These are phyloP conservation scores for Eutypella sp. DNA, from an alignment of 2,329 filamentous ascomycete genomes.

Conservation along the genomic window DNA sequence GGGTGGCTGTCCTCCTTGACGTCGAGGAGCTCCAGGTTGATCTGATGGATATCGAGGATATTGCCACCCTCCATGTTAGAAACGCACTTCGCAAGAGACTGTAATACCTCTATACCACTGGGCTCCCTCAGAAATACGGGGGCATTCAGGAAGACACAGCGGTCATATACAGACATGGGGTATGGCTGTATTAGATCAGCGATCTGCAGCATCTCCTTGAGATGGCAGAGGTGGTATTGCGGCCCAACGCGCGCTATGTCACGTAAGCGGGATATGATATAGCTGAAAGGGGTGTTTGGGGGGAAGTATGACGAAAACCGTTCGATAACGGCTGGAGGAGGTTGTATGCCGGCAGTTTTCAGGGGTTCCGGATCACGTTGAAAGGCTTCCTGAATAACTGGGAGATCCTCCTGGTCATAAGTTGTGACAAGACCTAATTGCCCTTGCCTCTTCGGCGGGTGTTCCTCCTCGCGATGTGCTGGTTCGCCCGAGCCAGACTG, in stretches of 20 bases:
- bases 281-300: slow-evolving; percentile 72
- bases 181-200: slow-evolving; percentile 72
- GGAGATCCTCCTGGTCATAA: slow-evolving; percentile 65
- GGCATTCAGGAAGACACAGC: slow-evolving; percentile 68
- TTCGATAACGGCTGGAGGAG: slow-evolving; percentile 66
- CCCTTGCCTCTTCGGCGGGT: slow-evolving; percentile 6
- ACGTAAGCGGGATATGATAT: slow-evolving; percentile 70
- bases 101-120: slow-evolving; percentile 45
- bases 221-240: slow-evolving; percentile 65
- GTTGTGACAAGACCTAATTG: slow-evolving; percentile 70
- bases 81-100: slow-evolving; percentile 64
- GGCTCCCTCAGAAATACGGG: slow-evolving; percentile 57
- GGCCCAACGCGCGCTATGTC: slow-evolving; percentile 60
- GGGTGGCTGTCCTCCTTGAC: slow-evolving; percentile 41
- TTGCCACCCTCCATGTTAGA: slow-evolving; percentile 61
- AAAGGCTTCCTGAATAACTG: slow-evolving; percentile 59
- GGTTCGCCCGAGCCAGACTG: slow-evolving; percentile 11
- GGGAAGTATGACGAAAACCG: slow-evolving; percentile 78
- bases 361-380: slow-evolving; percentile 59
- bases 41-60: slow-evolving; percentile 63
- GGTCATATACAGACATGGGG: slow-evolving; percentile 65
- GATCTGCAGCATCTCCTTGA: slow-evolving; percentile 59
- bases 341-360: slow-evolving; percentile 65
- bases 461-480: too few relatives aligned
- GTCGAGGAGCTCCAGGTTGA: slow-evolving; percentile 73